phyloP scores from a whole-genome alignment of 345 rosid genomes.

The Sisymbrium altissimum region DNA sequence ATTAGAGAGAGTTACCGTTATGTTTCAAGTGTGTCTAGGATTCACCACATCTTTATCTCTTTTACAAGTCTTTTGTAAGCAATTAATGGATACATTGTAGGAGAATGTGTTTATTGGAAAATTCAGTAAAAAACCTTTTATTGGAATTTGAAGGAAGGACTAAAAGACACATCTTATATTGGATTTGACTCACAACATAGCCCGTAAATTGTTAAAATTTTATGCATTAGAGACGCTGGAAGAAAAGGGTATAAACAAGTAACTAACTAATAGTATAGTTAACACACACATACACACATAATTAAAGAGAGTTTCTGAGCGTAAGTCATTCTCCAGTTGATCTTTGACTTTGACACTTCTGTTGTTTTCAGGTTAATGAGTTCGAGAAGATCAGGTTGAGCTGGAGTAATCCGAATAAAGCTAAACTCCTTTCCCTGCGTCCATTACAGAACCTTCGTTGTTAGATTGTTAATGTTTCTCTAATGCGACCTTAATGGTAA shows the following conservation, averaged over 20 bases:
- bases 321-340: neutral
- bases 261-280: no score
- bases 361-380: neutral
- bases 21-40: no score
- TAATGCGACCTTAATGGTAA: neutral
- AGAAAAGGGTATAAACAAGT: neutral
- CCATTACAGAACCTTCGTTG: neutral
- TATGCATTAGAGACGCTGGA: neutral
- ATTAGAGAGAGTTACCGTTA: no score
- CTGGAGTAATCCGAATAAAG: constrained; percentile 14
- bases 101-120: neutral
- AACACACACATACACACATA: neutral
- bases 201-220: neutral
- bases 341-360: neutral
- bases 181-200: neutral
- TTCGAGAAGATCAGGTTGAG: constrained; percentile 21
- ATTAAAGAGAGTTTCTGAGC: neutral
- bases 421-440: constrained; percentile 11
- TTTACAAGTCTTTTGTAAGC: no score
- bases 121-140: neutral
- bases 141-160: neutral
- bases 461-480: constrained; percentile 3
- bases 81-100: no score
- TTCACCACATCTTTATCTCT: no score
- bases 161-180: no score